A percentile compares a stretch with the other conserved stretches of the same genome.
These are phyloP conservation scores for Scedosporium apiospermum DNA, from an alignment of 2,329 filamentous ascomycete genomes.

Conservation along the genomic window DNA sequence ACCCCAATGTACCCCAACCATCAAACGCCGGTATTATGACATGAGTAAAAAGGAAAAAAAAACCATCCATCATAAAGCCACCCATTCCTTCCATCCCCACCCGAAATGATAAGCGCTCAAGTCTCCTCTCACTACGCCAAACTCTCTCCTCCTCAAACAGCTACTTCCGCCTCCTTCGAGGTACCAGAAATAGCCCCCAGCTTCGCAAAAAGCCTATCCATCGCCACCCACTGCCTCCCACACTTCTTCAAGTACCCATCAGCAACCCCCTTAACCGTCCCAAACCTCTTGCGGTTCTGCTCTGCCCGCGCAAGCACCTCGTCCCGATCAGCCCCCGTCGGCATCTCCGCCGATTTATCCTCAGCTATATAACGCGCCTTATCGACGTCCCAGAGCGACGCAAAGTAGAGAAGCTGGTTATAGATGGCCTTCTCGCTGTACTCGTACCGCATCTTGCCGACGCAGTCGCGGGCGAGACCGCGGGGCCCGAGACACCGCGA, in stretches of 20 bases:
- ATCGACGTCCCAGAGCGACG: conserved; percentile 80
- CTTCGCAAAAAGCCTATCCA: conserved; percentile 77
- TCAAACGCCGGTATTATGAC: neutral
- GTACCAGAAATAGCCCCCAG: conserved; percentile 35
- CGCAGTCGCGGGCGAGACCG: conserved; percentile 74
- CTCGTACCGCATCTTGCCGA: conserved; percentile 82
- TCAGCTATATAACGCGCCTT: conserved; percentile 52
- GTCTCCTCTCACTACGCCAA: neutral
- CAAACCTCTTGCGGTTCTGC: conserved; percentile 74
- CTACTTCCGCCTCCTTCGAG: neutral
- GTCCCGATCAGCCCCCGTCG: conserved; percentile 44
- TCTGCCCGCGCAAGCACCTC: conserved; percentile 64
- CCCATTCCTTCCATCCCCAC: neutral
- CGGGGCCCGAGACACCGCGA: conserved; percentile 80
- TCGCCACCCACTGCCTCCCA: conserved; percentile 85
- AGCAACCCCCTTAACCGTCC: conserved; percentile 64
- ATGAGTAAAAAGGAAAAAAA: neutral
- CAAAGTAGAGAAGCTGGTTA: conserved; percentile 87
- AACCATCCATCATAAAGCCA: neutral
- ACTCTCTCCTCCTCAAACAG: neutral
- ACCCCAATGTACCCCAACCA: neutral
- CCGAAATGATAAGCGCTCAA: neutral
- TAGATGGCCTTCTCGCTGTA: conserved; percentile 83
- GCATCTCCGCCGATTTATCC: conserved; percentile 36
- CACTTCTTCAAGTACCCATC: conserved; percentile 83